phyloP scores from a whole-genome alignment of 2,329 filamentous ascomycete genomes.

The Ascochyta viciae-villosae region DNA sequence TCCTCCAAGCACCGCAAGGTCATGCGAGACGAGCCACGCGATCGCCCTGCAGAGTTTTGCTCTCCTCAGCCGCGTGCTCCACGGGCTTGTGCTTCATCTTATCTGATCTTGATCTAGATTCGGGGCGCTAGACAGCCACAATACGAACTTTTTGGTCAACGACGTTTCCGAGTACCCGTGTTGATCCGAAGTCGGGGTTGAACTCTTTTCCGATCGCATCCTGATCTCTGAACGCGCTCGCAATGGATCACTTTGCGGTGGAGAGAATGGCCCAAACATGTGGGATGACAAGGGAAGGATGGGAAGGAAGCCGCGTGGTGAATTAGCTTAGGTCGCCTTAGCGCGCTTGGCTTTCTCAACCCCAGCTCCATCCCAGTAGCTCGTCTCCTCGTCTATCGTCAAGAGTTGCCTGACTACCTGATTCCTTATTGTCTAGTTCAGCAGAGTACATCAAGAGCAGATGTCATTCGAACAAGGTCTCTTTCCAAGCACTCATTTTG shows the following conservation, averaged over 20 bases:
- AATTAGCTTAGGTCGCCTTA: slow-evolving; percentile 2
- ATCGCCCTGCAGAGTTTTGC: slow-evolving; percentile 8
- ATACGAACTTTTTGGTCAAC: slow-evolving; percentile 2
- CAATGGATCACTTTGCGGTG: neutral
- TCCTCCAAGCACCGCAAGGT: neutral
- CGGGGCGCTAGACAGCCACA: slow-evolving; percentile 1
- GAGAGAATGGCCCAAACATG: neutral
- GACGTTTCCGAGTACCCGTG: neutral
- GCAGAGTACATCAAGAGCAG: no score
- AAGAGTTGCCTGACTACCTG: no score
- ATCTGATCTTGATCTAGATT: slow-evolving; percentile 30
- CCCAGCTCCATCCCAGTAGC: neutral
- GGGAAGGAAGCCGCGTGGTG: neutral
- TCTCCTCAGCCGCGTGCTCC: slow-evolving; percentile 4
- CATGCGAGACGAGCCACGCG: neutral
- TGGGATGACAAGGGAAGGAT: neutral
- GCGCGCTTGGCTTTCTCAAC: slow-evolving; percentile 5
- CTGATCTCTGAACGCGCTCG: neutral
- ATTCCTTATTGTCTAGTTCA: no score
- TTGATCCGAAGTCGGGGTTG: slow-evolving; percentile 3
- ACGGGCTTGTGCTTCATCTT: slow-evolving; percentile 10
- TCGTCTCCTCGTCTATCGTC: neutral
- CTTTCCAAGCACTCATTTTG: no score
- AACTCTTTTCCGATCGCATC: neutral
- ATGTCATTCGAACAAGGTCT: no score